Conservation (phyloP, 805 yeast species). For the Yarrowia sp. region DNA sequence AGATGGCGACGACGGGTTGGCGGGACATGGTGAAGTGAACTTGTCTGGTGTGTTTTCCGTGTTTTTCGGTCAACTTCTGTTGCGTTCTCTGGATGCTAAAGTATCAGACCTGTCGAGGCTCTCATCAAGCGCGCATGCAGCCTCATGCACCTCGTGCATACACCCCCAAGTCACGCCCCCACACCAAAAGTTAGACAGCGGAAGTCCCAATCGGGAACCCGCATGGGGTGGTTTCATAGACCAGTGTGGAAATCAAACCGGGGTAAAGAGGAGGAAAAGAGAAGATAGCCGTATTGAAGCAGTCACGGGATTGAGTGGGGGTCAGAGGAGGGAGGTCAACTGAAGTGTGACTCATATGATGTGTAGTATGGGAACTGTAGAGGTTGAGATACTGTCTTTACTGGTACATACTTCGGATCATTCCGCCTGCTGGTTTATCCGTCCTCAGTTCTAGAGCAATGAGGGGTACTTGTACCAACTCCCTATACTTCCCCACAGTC, state of each 20-base stretch:
- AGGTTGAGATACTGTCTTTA: too few species aligned
- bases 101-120: too few species aligned
- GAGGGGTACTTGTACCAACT: not conserved
- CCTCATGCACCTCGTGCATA: not conserved
- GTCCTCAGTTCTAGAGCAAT: not conserved
- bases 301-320: conserved; percentile 8
- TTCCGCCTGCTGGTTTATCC: too few species aligned
- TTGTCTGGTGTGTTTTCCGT: not conserved
- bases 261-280: not conserved
- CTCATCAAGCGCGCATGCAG: not conserved
- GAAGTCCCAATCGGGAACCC: conserved; percentile 25
- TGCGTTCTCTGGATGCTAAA: too few species aligned
- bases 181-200: not conserved
- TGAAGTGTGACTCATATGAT: too few species aligned
- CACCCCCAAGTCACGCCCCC: not conserved
- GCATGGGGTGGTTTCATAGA: conserved; percentile 22
- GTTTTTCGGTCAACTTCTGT: too few species aligned
- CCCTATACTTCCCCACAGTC: not conserved
- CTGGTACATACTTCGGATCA: not conserved
- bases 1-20: conserved; percentile 35
- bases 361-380: too few species aligned
- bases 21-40: not conserved
- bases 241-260: conserved; percentile 16
- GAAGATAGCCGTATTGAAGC: not conserved
- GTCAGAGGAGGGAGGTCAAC: too few species aligned